phyloP scores from a whole-genome alignment of 2,329 filamentous ascomycete genomes.

The Mycosphaerella arachidis region DNA sequence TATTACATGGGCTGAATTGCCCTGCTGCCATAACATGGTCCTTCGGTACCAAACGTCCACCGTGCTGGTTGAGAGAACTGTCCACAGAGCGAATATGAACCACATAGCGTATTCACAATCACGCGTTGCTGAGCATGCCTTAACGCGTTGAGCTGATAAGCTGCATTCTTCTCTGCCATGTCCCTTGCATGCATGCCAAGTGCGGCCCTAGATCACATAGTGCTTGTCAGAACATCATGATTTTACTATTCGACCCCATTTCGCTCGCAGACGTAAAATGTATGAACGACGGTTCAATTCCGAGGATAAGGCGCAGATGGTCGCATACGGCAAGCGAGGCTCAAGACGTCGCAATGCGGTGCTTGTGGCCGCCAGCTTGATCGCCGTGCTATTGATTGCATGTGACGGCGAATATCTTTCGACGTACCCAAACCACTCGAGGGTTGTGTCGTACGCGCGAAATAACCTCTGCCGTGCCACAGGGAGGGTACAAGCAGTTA shows the following conservation, averaged over 20 bases:
- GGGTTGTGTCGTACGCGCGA: conserved; percentile 40
- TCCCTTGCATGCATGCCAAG: background rate
- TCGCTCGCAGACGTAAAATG: background rate
- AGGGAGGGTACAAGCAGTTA: conserved; percentile 22
- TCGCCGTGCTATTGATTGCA: background rate
- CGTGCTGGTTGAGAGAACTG: background rate
- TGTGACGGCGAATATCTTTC: no score
- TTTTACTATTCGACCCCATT: background rate
- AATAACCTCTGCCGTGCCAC: conserved; percentile 35
- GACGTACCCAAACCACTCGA: conserved; percentile 39
- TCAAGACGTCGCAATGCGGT: background rate
- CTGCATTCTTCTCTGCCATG: background rate
- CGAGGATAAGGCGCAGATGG: background rate
- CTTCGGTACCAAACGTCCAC: background rate
- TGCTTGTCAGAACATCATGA: background rate
- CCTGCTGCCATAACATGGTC: background rate
- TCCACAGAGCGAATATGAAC: background rate
- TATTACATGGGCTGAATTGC: background rate
- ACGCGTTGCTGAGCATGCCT: background rate
- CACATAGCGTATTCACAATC: background rate
- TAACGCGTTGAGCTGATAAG: background rate
- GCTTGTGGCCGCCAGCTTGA: background rate
- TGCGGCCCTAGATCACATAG: no score
- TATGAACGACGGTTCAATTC: background rate
- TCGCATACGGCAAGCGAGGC: background rate